phyloP scores from a whole-genome alignment of 2,329 filamentous ascomycete genomes.

The Dactylonectria macrodidyma region DNA sequence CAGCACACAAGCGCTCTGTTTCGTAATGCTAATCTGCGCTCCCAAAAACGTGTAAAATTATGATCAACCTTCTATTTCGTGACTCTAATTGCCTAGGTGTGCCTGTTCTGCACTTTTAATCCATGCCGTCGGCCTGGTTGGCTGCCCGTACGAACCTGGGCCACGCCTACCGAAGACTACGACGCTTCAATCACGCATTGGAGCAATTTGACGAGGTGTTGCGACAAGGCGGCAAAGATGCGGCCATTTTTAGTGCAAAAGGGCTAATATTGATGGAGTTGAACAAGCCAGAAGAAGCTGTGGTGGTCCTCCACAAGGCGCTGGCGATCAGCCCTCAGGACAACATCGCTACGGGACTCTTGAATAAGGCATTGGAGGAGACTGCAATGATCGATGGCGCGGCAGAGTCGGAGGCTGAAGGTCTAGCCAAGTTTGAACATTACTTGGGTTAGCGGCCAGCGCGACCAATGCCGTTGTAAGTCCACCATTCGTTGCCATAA shows the following conservation, averaged over 20 bases:
- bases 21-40: too few relatives aligned
- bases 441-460: conserved; percentile 64
- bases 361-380: conserved; percentile 80
- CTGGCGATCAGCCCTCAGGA: conserved; percentile 85
- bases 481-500: too few relatives aligned
- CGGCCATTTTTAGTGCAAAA: conserved; percentile 84
- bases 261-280: conserved; percentile 88
- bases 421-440: conserved; percentile 66
- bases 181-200: conserved; percentile 79
- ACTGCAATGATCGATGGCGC: conserved; percentile 64
- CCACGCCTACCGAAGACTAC: conserved; percentile 84
- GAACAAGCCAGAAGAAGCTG: conserved; percentile 81
- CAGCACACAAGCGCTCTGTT: too few relatives aligned
- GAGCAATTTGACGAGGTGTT: conserved; percentile 90
- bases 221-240: conserved; percentile 84
- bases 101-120: too few relatives aligned
- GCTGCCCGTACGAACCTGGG: conserved; percentile 90
- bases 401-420: conserved; percentile 63
- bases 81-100: too few relatives aligned
- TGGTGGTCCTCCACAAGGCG: conserved; percentile 87
- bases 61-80: too few relatives aligned
- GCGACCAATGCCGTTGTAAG: too few relatives aligned
- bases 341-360: conserved; percentile 83
- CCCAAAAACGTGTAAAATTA: too few relatives aligned
- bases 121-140: conserved; percentile 84